Conservation (phyloP, 2,329 filamentous ascomycete species). For the Beauveria bassiana region DNA sequence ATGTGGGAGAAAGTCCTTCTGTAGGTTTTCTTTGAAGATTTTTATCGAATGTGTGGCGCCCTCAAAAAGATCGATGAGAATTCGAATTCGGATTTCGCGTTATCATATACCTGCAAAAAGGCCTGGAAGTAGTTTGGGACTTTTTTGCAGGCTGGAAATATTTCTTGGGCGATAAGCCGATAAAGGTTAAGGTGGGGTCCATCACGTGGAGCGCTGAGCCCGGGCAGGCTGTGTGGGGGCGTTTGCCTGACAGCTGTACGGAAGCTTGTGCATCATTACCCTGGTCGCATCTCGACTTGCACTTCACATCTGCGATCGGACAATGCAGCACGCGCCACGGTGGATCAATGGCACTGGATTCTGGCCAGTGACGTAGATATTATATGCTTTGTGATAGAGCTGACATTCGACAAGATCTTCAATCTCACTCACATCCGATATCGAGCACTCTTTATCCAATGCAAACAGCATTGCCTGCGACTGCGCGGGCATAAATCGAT, state of each 20-base stretch:
- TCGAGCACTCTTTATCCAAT: not conserved
- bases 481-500: not conserved
- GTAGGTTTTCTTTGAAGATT: not conserved
- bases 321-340: slow-evolving; percentile 4
- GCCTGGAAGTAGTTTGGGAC: not conserved
- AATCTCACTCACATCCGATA: not conserved
- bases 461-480: not conserved
- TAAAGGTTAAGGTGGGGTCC: slow-evolving; percentile 6
- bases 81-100: not conserved
- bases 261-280: slow-evolving; percentile 5
- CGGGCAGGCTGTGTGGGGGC: not conserved
- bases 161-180: slow-evolving; percentile 12
- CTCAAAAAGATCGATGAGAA: not conserved
- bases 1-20: not conserved
- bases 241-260: not conserved
- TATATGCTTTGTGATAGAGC: not conserved
- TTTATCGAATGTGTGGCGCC: not conserved
- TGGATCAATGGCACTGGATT: slow-evolving; percentile 6
- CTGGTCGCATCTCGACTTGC: slow-evolving; percentile 1
- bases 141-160: not conserved
- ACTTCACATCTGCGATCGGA: not conserved
- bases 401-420: not conserved
- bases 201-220: slow-evolving; percentile 9
- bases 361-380: slow-evolving; percentile 5
- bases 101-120: not conserved